These are phyloP conservation scores for Aspergillus cejpii DNA, from an alignment of 2,329 filamentous ascomycete species.

Conservation along the genomic window DNA sequence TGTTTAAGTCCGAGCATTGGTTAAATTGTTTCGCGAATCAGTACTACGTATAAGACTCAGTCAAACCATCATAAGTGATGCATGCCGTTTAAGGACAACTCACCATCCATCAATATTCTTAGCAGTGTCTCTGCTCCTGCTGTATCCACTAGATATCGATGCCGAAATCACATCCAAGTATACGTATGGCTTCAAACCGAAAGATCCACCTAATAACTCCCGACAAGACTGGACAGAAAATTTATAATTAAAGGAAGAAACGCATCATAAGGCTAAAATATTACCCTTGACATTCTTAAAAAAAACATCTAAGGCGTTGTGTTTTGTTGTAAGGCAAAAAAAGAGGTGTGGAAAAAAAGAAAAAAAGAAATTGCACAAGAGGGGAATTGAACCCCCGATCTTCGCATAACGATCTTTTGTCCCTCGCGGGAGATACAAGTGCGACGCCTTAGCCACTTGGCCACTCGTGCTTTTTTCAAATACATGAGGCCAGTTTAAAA, in stretches of 20 bases:
- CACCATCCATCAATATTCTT: slow-evolving; percentile 60
- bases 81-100: slow-evolving; percentile 9
- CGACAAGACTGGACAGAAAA: slow-evolving; percentile 54
- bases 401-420: background rate
- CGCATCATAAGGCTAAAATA: background rate
- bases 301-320: too few relatives aligned
- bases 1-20: too few relatives aligned
- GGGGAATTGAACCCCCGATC: slow-evolving; percentile 1
- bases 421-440: background rate
- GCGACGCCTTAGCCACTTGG: slow-evolving; percentile 1
- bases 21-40: too few relatives aligned
- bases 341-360: background rate
- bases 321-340: background rate
- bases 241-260: slow-evolving; percentile 12
- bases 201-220: slow-evolving; percentile 52
- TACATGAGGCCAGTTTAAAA: too few relatives aligned
- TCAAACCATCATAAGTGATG: background rate
- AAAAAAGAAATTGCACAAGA: background rate
- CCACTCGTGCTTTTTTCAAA: background rate
- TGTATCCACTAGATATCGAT: slow-evolving; percentile 55
- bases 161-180: slow-evolving; percentile 55
- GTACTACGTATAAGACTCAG: too few relatives aligned
- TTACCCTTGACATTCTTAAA: too few relatives aligned
- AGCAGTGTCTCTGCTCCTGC: slow-evolving; percentile 48
- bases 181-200: slow-evolving; percentile 54